Base-by-base conservation (phyloP, 179 eudicot species). In the Beta lomatogona region DNA sequence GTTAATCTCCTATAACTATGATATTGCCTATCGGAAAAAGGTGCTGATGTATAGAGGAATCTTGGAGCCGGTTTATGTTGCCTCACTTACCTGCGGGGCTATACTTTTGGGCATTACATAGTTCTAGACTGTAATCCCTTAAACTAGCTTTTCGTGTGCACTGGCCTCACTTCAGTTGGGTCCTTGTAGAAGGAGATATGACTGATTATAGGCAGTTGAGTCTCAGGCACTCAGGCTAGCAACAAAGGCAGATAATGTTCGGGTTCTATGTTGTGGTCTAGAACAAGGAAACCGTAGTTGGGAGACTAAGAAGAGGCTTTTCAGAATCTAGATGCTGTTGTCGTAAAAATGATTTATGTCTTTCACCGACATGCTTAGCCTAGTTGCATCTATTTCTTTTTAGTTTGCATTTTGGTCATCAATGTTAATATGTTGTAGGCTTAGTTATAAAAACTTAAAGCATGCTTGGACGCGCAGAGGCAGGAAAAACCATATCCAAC, bases 1-100 rank as follows among this genome's bases (percentile, higher is more conserved):
- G 70, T 89, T 96, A 48, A 94, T 97, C 88, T 93, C 92, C 72
- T 94, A 90, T 71, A 94, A 94, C 76, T 94, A 94, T 86, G 98
- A 94, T 82, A 93, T 96, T 81, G 81, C 89, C 22, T 91, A 93
- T 79, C 97, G 98, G 65, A 94, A 94, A 82, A 91, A 58, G 83
- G 97, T 96, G 64, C 80, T 94, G 79, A 76, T 94, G 92, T 93
- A 94, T 79, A 86, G 85, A 83, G 98, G 98, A 85, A 86, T 96
- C 80, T 88, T 94, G 92, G 98, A 94, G 74, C 98, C 89, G 99
- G 99, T 94, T 61, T 79, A 61, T 48, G 41, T 50, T 45, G 65
- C 28, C 21, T 79, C 70, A 28, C 73, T 73, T 65, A 50, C 28
- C 36, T 80, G 9, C 21, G 11, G 9, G 54, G 71, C 13, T 57